Evolutionary conservation across 2,329 filamentous ascomycete genomes (phyloP).

Genomic region (Colletotrichum sublineola): DNA sequence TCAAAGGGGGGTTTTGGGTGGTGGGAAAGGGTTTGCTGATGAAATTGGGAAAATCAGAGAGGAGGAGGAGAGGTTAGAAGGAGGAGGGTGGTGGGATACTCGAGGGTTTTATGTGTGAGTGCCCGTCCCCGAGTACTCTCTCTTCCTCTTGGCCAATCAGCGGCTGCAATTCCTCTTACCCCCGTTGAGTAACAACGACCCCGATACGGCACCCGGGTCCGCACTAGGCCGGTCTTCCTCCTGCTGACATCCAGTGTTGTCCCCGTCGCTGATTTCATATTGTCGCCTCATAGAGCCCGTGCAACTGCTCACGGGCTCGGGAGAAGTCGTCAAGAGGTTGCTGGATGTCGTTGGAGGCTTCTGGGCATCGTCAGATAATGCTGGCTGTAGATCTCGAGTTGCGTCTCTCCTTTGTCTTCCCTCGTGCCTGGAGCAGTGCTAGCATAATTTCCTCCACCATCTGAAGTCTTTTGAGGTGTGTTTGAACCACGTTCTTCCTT

Average conservation of each 20-base stretch:
- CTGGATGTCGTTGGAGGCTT: constrained; percentile 8
- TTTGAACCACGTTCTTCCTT: background rate
- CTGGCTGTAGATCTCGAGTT: background rate
- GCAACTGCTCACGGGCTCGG: background rate
- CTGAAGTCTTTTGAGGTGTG: background rate
- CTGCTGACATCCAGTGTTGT: constrained; percentile 1
- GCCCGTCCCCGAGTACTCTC: constrained; percentile 17
- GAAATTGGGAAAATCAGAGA: constrained; percentile 8
- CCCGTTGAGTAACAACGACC: constrained; percentile 15
- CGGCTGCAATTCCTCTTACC: constrained; percentile 11
- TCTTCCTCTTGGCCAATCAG: constrained; percentile 40
- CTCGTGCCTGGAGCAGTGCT: background rate
- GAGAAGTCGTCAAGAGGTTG: constrained; percentile 1
- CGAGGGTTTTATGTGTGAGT: constrained; percentile 44
- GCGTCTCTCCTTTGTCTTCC: background rate
- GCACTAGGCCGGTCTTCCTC: constrained; percentile 22
- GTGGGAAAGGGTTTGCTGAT: constrained; percentile 21
- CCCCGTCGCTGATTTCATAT: background rate
- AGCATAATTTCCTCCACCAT: background rate
- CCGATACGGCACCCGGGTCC: constrained; percentile 16
- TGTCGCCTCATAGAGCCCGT: background rate
- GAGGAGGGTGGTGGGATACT: constrained; percentile 40
- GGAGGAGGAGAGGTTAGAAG: constrained; percentile 25
- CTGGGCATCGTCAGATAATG: background rate
- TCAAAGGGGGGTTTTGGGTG: constrained; percentile 1